Conservation (phyloP, 768 basidiomycete genomes). For the Podaxis rugospora region DNA sequence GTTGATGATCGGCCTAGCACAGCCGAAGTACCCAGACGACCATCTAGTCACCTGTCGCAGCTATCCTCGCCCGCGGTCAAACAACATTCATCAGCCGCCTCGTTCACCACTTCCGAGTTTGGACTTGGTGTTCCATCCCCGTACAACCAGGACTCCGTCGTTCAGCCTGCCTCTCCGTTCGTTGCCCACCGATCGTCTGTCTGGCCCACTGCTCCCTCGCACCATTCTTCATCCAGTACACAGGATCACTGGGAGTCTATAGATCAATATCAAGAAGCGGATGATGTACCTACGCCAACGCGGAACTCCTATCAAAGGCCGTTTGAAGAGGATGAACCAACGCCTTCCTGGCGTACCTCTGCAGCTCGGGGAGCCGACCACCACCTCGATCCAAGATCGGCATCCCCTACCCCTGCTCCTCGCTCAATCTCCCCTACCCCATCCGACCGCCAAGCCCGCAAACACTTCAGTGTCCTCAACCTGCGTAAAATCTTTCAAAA, state of each 20-base stretch:
- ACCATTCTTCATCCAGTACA: slow-evolving; percentile 4
- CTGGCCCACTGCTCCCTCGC: not conserved
- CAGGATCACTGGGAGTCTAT: not conserved
- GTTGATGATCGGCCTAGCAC: slow-evolving; percentile 8
- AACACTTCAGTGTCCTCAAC: slow-evolving; percentile 33
- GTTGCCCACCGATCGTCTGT: not conserved
- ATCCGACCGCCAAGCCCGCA: slow-evolving; percentile 22
- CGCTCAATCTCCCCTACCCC: slow-evolving; percentile 30
- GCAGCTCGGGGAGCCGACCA: not conserved
- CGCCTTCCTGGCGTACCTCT: not conserved
- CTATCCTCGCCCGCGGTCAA: slow-evolving; percentile 26
- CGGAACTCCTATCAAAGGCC: not conserved
- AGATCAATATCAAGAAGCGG: not conserved
- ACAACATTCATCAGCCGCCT: slow-evolving; percentile 20
- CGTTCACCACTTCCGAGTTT: slow-evolving; percentile 19
- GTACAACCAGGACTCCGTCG: not conserved
- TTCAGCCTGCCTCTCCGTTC: not conserved
- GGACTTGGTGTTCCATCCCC: slow-evolving; percentile 1
- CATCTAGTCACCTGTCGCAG: slow-evolving; percentile 34
- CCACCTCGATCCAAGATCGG: not conserved
- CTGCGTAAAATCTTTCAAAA: slow-evolving; percentile 32
- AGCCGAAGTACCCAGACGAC: slow-evolving; percentile 28
- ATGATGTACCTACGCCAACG: not conserved
- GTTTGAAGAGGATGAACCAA: not conserved
- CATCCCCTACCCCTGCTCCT: slow-evolving; percentile 18